Conservation (phyloP, 371 early-diverging fungal genomes). For the Funneliformis caledonium region DNA sequence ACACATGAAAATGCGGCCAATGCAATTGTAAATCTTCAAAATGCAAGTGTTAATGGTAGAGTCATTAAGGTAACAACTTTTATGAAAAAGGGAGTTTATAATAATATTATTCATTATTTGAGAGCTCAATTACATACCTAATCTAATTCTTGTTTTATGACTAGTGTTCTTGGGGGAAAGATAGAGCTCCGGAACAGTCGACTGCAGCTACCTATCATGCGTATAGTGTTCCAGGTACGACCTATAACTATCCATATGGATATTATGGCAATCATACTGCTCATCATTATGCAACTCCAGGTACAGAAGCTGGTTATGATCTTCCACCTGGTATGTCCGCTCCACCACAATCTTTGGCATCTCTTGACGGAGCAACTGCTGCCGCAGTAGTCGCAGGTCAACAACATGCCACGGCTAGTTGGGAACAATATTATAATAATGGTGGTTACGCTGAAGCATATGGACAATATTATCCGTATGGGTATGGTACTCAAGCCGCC, state of each 20-base stretch:
- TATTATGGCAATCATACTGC: slow-evolving; percentile 18
- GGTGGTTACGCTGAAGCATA: slow-evolving; percentile 30
- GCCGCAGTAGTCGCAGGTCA: slow-evolving; percentile 36
- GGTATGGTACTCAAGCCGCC: slow-evolving; percentile 7
- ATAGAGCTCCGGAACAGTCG: slow-evolving; percentile 58
- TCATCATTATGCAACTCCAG: slow-evolving; percentile 35
- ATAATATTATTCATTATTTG: not conserved
- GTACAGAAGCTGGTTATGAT: slow-evolving; percentile 35
- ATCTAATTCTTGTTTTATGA: not conserved
- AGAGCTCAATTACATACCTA: not conserved
- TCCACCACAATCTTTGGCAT: slow-evolving; percentile 37
- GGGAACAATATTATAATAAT: slow-evolving; percentile 30
- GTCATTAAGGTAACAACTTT: slow-evolving; percentile 61
- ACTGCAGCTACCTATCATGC: slow-evolving; percentile 38
- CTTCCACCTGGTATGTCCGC: slow-evolving; percentile 41
- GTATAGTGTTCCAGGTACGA: slow-evolving; percentile 28
- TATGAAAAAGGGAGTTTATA: not conserved
- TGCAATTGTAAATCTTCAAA: slow-evolving; percentile 82
- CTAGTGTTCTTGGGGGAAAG: slow-evolving; percentile 92
- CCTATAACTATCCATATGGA: slow-evolving; percentile 32
- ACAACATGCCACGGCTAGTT: slow-evolving; percentile 30
- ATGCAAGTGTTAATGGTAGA: slow-evolving; percentile 72
- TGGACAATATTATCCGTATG: slow-evolving; percentile 32
- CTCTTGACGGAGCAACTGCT: slow-evolving; percentile 37
- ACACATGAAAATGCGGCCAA: slow-evolving; percentile 88